These are phyloP conservation scores for Penstemon newberryi DNA, from an alignment of 257 asterid species.

Conservation along the genomic window DNA sequence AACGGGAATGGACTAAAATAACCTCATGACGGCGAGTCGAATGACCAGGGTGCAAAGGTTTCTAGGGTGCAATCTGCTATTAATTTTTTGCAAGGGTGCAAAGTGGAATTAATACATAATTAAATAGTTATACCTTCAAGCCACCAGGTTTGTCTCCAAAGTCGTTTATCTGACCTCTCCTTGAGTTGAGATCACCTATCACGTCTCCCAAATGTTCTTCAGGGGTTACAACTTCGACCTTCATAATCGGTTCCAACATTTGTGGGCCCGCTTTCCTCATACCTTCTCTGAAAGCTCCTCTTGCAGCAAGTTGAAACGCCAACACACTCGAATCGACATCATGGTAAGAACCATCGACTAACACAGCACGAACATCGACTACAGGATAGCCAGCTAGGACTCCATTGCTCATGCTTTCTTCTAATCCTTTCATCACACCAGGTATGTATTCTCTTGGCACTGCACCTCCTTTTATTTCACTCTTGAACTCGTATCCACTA, in stretches of 20 bases:
- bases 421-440: slow-evolving; percentile 96
- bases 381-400: slow-evolving; percentile 95
- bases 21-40: no score
- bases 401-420: slow-evolving; percentile 92
- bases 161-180: slow-evolving; percentile 91
- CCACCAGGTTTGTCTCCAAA: slow-evolving; percentile 99
- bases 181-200: slow-evolving; percentile 92
- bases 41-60: no score
- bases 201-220: slow-evolving; percentile 98
- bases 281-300: slow-evolving; percentile 97
- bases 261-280: slow-evolving; percentile 89
- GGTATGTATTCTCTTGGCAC: slow-evolving; percentile 96
- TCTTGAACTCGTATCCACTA: slow-evolving; percentile 88
- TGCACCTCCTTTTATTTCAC: slow-evolving; percentile 95
- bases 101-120: no score
- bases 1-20: no score
- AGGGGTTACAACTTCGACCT: slow-evolving; percentile 91
- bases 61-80: no score
- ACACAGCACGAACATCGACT: slow-evolving; percentile 90
- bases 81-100: no score
- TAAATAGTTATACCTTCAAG: slow-evolving; percentile 60
- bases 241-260: slow-evolving; percentile 93
- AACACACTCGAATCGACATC: slow-evolving; percentile 96
- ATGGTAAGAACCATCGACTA: slow-evolving; percentile 94
- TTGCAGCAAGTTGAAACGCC: slow-evolving; percentile 95